Conservation (phyloP, 176 grass and related monocot species). For the Aegilops sharonensis region DNA sequence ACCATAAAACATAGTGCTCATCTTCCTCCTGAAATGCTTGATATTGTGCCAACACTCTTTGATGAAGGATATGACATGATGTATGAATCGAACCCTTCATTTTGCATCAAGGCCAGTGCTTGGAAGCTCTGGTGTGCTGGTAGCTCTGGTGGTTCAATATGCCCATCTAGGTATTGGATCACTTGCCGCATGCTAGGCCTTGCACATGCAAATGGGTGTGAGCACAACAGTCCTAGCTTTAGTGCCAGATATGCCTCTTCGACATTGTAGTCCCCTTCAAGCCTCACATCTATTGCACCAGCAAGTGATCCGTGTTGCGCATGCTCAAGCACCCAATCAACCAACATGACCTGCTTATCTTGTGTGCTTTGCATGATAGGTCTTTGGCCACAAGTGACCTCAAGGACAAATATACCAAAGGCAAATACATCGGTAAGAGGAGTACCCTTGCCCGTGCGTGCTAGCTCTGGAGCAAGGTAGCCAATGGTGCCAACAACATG, state of each 20-base stretch:
- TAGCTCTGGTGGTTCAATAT: not conserved
- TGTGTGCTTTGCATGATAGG: not conserved
- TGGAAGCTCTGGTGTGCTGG: not conserved
- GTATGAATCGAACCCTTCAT: conserved; percentile 7
- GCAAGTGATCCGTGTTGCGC: not conserved
- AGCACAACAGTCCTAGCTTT: conserved; percentile 12
- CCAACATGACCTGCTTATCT: conserved; percentile 1
- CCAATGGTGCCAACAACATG: conserved; percentile 14
- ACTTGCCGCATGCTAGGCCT: conserved; percentile 29
- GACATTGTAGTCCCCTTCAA: not conserved
- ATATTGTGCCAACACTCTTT: not conserved
- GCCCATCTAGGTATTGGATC: conserved; percentile 10
- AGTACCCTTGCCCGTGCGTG: not conserved
- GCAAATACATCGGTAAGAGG: conserved; percentile 6
- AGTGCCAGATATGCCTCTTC: not conserved
- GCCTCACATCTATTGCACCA: not conserved
- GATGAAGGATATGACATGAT: conserved; percentile 8
- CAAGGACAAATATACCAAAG: conserved; percentile 10
- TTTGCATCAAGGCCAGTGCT: conserved; percentile 11
- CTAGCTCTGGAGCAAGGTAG: conserved; percentile 28
- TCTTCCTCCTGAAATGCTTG: not conserved
- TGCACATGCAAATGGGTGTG: conserved; percentile 8
- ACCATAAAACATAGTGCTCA: not conserved
- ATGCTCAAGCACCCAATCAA: conserved; percentile 15
- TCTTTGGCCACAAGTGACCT: conserved; percentile 9